phyloP scores from a whole-genome alignment of 768 basidiomycete genomes.

The Pulveroboletus ravenelii region DNA sequence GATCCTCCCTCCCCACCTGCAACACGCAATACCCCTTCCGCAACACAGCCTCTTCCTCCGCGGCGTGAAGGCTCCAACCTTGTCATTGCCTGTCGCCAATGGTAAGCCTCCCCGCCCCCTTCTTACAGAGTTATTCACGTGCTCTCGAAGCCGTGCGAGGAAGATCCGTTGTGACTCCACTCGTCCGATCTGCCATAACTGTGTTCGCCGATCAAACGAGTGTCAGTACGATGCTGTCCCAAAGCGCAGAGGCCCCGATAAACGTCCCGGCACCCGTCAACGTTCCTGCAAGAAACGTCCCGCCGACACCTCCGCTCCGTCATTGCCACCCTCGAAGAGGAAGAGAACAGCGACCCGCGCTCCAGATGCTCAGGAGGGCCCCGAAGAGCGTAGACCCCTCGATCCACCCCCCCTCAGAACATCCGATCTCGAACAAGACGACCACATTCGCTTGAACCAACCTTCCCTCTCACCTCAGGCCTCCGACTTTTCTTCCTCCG shows the following conservation, averaged over 20 bases:
- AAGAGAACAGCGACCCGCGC: constrained; percentile 37
- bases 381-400: constrained; percentile 26
- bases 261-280: constrained; percentile 78
- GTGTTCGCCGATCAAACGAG: constrained; percentile 67
- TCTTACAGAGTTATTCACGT: constrained; percentile 28
- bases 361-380: constrained; percentile 30
- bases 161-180: constrained; percentile 87
- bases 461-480: constrained; percentile 31
- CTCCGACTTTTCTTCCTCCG: constrained; percentile 28
- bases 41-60: constrained; percentile 24
- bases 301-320: constrained; percentile 48
- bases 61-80: constrained; percentile 60
- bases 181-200: constrained; percentile 77
- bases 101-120: constrained; percentile 46
- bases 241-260: constrained; percentile 82
- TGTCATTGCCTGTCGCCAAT: constrained; percentile 83
- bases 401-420: constrained; percentile 25
- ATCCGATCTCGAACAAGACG: constrained; percentile 24
- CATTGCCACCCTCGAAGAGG: constrained; percentile 49
- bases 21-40: constrained; percentile 18
- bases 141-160: constrained; percentile 62
- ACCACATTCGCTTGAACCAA: constrained; percentile 24
- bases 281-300: constrained; percentile 81
- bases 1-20: constrained; percentile 39
- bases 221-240: constrained; percentile 79